A percentile compares a stretch with the other conserved stretches of the same genome.
Conservation (phyloP, 768 basidiomycete species). For the Amanita fuliginea region DNA sequence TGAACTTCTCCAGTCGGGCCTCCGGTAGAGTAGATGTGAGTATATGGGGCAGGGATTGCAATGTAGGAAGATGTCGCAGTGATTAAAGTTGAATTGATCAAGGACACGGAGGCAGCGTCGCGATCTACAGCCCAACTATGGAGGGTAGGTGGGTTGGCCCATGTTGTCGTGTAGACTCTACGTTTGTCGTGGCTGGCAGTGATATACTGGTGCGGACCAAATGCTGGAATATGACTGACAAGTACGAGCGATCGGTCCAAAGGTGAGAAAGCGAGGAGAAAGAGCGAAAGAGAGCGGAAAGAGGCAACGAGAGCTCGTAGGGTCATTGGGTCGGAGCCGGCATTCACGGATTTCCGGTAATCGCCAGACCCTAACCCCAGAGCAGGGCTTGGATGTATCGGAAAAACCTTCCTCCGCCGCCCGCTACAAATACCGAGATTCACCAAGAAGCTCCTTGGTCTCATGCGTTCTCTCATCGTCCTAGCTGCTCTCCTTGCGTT, state of each 20-base stretch:
- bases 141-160: constrained; percentile 36
- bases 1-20: constrained; percentile 44
- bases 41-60: constrained; percentile 34
- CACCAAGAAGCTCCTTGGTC: not conserved
- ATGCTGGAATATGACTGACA: constrained; percentile 29
- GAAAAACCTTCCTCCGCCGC: constrained; percentile 1
- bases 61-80: constrained; percentile 48
- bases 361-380: not conserved
- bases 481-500: not conserved
- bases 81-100: constrained; percentile 34
- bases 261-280: constrained; percentile 38
- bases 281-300: constrained; percentile 40
- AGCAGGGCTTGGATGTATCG: not conserved
- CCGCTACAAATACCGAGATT: not conserved
- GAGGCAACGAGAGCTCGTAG: constrained; percentile 13
- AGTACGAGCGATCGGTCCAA: constrained; percentile 25
- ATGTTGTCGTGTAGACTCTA: constrained; percentile 36
- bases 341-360: too few species aligned
- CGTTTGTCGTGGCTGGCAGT: constrained; percentile 24
- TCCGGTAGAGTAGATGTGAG: constrained; percentile 36
- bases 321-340: too few species aligned
- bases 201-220: constrained; percentile 43
- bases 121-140: constrained; percentile 32
- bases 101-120: constrained; percentile 6
- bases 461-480: not conserved